Evolutionary conservation across 2,329 filamentous ascomycete genomes (phyloP).

Genomic region (Beauveria rudraprayagi): DNA sequence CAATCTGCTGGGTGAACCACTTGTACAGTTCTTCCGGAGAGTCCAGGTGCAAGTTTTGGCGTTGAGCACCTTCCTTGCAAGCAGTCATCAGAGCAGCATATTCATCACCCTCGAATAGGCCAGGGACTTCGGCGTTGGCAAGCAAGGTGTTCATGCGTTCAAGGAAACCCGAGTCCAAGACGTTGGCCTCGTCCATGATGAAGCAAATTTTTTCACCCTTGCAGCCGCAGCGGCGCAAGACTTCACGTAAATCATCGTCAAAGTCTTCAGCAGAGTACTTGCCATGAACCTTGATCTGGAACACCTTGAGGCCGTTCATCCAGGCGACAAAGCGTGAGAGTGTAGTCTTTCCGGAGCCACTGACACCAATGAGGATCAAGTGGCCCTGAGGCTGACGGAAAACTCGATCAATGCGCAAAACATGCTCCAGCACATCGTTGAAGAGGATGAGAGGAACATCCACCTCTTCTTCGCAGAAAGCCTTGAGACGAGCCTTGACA

Average conservation of each 20-base stretch:
- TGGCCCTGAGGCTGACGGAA: slow-evolving; percentile 98
- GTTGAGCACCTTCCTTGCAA: slow-evolving; percentile 95
- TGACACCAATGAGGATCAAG: slow-evolving; percentile 96
- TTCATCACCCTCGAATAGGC: slow-evolving; percentile 98
- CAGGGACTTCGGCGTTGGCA: slow-evolving; percentile 97
- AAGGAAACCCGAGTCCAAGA: slow-evolving; percentile 95
- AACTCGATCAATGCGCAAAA: slow-evolving; percentile 94
- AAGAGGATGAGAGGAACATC: slow-evolving; percentile 98
- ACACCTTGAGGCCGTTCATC: slow-evolving; percentile 99
- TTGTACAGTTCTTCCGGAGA: slow-evolving; percentile 99
- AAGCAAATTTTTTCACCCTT: slow-evolving; percentile 99
- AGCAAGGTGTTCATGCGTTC: slow-evolving; percentile 99
- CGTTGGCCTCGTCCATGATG: slow-evolving; percentile 99
- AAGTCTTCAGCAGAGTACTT: slow-evolving; percentile 98
- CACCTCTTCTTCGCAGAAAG: slow-evolving; percentile 98
- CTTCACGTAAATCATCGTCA: slow-evolving; percentile 91
- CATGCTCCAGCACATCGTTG: slow-evolving; percentile 97
- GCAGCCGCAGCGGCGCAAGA: slow-evolving; percentile 87
- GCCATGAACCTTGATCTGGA: slow-evolving; percentile 99
- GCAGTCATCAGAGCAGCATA: slow-evolving; percentile 98
- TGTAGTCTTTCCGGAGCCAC: slow-evolving; percentile 96
- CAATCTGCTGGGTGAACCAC: slow-evolving; percentile 99
- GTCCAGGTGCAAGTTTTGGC: slow-evolving; percentile 88
- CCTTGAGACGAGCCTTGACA: slow-evolving; percentile 92
- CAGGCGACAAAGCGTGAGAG: slow-evolving; percentile 96